phyloP scores from a whole-genome alignment of 1,284 basidiomycete genomes.

The Naganishia sp. region DNA sequence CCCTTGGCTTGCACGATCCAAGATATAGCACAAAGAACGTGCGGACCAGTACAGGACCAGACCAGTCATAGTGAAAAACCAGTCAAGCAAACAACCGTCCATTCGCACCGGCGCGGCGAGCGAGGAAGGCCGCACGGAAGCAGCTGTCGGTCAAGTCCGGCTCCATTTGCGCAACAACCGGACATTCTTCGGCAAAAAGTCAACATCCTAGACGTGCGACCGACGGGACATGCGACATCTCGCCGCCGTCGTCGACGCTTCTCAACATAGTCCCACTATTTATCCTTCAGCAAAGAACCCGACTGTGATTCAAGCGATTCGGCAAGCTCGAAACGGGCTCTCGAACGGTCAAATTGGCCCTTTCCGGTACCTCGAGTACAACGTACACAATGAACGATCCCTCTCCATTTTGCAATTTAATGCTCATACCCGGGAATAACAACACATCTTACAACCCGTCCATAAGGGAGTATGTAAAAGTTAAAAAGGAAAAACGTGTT shows the following conservation, averaged over 20 bases:
- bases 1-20: neutral
- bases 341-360: no score
- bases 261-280: no score
- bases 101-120: neutral
- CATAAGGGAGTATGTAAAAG: conserved; percentile 21
- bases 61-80: neutral
- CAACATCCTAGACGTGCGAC: neutral
- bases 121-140: neutral
- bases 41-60: neutral
- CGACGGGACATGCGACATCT: no score
- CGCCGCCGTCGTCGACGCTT: no score
- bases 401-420: neutral
- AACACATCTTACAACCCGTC: conserved; percentile 31
- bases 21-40: neutral
- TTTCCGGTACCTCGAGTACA: no score
- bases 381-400: no score
- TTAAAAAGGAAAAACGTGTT: neutral
- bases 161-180: neutral
- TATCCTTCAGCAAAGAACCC: no score
- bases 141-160: neutral
- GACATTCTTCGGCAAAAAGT: neutral
- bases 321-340: no score
- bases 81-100: neutral
- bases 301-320: no score
- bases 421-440: conserved; percentile 26